These are phyloP conservation scores for Neonectria coccinea DNA, from an alignment of 2,329 filamentous ascomycete genomes.

Conservation along the genomic window DNA sequence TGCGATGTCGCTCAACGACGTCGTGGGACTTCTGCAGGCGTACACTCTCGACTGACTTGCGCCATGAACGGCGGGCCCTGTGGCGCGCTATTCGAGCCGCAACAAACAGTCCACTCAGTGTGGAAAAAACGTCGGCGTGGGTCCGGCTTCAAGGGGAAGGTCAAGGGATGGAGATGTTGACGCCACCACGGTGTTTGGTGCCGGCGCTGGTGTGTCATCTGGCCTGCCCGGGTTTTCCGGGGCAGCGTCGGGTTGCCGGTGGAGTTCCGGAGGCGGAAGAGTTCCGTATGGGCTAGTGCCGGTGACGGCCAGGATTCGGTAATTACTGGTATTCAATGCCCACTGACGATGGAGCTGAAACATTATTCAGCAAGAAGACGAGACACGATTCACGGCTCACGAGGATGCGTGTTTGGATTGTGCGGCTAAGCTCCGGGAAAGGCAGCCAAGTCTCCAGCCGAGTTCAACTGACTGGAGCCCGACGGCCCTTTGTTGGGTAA, in stretches of 20 bases:
- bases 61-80: conserved; percentile 40
- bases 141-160: conserved; percentile 1
- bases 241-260: neutral
- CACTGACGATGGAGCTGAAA: neutral
- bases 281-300: conserved; percentile 12
- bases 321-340: neutral
- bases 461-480: conserved; percentile 1
- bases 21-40: conserved; percentile 40
- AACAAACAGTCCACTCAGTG: conserved; percentile 26
- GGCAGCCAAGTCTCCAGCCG: neutral
- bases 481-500: conserved; percentile 11
- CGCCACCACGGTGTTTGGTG: conserved; percentile 16
- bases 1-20: conserved; percentile 30
- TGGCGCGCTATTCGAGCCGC: conserved; percentile 35
- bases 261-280: conserved; percentile 20
- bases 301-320: neutral
- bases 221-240: conserved; percentile 11
- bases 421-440: conserved; percentile 23
- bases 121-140: neutral
- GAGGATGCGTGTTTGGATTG: neutral
- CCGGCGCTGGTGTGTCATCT: conserved; percentile 7
- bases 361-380: conserved; percentile 22
- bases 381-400: neutral
- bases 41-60: conserved; percentile 36
- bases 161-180: conserved; percentile 15